Evolutionary conservation across 441 rosid genomes (phyloP).

Genomic region (Mallotus japonicus): DNA sequence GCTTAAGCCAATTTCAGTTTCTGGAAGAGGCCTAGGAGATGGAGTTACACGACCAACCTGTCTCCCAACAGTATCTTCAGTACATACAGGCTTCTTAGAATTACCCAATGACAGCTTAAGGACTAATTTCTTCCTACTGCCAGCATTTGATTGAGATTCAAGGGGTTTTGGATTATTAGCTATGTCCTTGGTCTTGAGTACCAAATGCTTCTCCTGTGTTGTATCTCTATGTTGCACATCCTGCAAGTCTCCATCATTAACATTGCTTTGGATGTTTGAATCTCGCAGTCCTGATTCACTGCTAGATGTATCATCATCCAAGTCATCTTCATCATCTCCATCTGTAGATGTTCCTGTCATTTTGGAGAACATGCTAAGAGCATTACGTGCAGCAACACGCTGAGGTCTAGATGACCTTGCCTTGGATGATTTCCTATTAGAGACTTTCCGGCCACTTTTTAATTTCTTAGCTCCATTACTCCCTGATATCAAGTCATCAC

Average conservation of each 20-base stretch:
- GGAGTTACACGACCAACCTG: slow-evolving; percentile 35
- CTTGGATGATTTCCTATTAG: slow-evolving; percentile 56
- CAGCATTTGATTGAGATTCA: slow-evolving; percentile 46
- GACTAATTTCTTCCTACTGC: slow-evolving; percentile 60
- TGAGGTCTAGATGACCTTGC: slow-evolving; percentile 74
- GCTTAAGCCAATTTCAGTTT: slow-evolving; percentile 26
- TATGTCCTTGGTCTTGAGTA: slow-evolving; percentile 17
- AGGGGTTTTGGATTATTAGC: slow-evolving; percentile 33
- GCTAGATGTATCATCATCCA: slow-evolving; percentile 62
- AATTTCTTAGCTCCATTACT: slow-evolving; percentile 49
- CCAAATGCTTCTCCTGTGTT: slow-evolving; percentile 53
- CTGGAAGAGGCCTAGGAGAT: slow-evolving; percentile 41
- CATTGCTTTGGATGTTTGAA: slow-evolving; percentile 51
- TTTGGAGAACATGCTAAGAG: slow-evolving; percentile 65
- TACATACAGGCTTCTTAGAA: slow-evolving; percentile 30
- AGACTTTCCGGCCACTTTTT: slow-evolving; percentile 49
- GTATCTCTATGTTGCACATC: slow-evolving; percentile 37
- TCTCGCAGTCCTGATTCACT: slow-evolving; percentile 62
- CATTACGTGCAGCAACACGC: slow-evolving; percentile 93
- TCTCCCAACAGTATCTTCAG: slow-evolving; percentile 37
- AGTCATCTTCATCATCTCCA: slow-evolving; percentile 58
- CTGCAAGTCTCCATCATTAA: slow-evolving; percentile 46
- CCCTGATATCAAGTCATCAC: slow-evolving; percentile 41
- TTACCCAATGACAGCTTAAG: slow-evolving; percentile 53
- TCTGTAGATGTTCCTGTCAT: slow-evolving; percentile 74